Evolutionary conservation across 1,284 basidiomycete genomes (phyloP).

Genomic region (Coniophora puteana): DNA sequence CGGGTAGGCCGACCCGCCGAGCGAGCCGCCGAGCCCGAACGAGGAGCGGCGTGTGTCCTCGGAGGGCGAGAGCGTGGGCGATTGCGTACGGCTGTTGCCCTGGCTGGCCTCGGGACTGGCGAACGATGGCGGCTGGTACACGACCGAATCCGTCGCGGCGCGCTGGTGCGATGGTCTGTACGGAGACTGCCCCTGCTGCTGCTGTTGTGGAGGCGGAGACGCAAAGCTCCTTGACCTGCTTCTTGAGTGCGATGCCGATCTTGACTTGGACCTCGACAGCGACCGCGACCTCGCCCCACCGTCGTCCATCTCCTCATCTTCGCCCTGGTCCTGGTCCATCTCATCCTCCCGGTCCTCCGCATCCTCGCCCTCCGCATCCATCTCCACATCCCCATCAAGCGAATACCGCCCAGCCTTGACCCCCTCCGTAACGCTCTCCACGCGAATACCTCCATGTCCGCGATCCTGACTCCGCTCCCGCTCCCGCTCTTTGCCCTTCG

Average conservation of each 20-base stretch:
- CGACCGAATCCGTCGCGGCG: slow-evolving; percentile 42
- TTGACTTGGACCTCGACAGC: slow-evolving; percentile 4
- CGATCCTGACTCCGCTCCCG: background rate
- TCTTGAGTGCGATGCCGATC: too few relatives aligned
- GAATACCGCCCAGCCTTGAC: slow-evolving; percentile 28
- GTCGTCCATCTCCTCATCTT: slow-evolving; percentile 24
- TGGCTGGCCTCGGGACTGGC: slow-evolving; percentile 17
- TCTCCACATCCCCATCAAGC: slow-evolving; percentile 35
- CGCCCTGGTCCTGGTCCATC: slow-evolving; percentile 16
- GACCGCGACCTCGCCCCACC: slow-evolving; percentile 12
- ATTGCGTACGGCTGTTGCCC: background rate
- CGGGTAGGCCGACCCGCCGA: too few relatives aligned
- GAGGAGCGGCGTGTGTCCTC: too few relatives aligned
- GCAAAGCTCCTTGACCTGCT: too few relatives aligned
- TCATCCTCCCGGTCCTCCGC: slow-evolving; percentile 27
- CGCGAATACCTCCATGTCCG: slow-evolving; percentile 4
- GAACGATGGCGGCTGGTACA: slow-evolving; percentile 27
- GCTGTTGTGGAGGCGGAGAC: too few relatives aligned
- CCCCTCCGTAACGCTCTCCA: slow-evolving; percentile 31
- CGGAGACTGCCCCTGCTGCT: too few relatives aligned
- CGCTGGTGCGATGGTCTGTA: slow-evolving; percentile 37
- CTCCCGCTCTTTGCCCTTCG: background rate
- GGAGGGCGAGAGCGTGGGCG: background rate
- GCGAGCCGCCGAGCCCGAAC: too few relatives aligned
- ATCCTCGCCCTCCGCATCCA: slow-evolving; percentile 38